Base-by-base conservation (phyloP, 139 green algal species). In the Chlamydomonas urium region DNA sequence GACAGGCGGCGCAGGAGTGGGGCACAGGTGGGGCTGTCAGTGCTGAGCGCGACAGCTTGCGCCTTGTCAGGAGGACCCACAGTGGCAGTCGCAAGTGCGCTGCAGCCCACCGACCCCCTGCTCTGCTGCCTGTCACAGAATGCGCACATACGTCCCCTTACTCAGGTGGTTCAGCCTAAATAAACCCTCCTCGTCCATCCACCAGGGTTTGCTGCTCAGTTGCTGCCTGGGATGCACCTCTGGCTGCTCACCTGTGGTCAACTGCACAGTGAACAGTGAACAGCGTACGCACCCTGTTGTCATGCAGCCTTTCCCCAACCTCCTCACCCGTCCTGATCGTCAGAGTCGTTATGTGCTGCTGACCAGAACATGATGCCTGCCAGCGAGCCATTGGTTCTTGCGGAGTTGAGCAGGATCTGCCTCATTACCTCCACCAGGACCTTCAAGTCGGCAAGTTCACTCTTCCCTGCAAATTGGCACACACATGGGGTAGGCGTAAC, bases 351-450 rank as follows among this genome's bases (percentile, higher is more conserved):
- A 34, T 71, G 74, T 29, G 66, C 74, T 36, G 65, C 67, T 53
- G 47, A 33, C 74, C 74, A 79, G 58, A 79, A 75, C 66, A 75
- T 71, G 34, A 57, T 33, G 0, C 74, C 74, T 3, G 74, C 66
- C 6, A 79, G 53, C 29, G 65, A 17, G 38, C 73, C 73, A 2
- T 45, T 38, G 6, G 28, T 37, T 4, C 47, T 3, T 21, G 29
- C 38, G 26, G 65, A 73, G 4, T 79, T 53, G 38, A 79, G 61
- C 28, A 79, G 36, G 21, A 79, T 34, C 5, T 69, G 53, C 53
- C 71, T 65, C 60, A 67, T 31, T 10, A 74, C 61, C 14, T 60
- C 63, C 17, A 65, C 19, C 2, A 61, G 63, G 28, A 58, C 69
- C 38, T 68, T 79, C 48, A 57, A 4, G n/a, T 58, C 37, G n/a